Evolutionary conservation across 1,284 basidiomycete species (phyloP).

Genomic region (Fomitopsis pinicola): DNA sequence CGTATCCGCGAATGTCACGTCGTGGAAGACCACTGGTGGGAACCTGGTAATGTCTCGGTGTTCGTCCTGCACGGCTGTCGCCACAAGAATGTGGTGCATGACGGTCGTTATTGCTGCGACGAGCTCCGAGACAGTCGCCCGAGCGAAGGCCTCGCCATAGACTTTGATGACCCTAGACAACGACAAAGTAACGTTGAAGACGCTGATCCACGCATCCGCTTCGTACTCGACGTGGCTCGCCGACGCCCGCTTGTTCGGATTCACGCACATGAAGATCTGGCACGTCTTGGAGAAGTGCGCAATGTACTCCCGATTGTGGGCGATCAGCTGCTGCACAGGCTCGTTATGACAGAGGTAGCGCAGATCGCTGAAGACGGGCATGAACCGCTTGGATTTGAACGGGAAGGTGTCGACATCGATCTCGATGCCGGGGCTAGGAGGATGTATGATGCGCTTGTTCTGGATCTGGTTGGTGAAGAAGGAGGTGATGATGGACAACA

Average conservation of each 20-base stretch:
- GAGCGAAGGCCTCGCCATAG: conserved; percentile 77
- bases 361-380: conserved; percentile 85
- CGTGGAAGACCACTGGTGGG: conserved; percentile 53
- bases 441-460: conserved; percentile 60
- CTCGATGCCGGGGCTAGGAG: conserved; percentile 36
- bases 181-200: conserved; percentile 89
- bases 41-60: conserved; percentile 67
- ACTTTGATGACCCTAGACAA: conserved; percentile 85
- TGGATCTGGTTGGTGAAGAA: conserved; percentile 87
- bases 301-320: conserved; percentile 58
- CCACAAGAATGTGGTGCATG: conserved; percentile 68
- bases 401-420: conserved; percentile 81
- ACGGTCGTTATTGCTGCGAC: conserved; percentile 68
- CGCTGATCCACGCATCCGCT: conserved; percentile 89
- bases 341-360: conserved; percentile 74
- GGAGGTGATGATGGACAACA: conserved; percentile 78
- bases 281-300: conserved; percentile 62
- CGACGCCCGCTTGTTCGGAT: conserved; percentile 82
- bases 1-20: conserved; percentile 60
- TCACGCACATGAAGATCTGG: conserved; percentile 87
- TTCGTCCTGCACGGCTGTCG: conserved; percentile 61
- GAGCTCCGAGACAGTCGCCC: conserved; percentile 55
- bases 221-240: conserved; percentile 90
- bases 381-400: conserved; percentile 92
- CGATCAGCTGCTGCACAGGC: conserved; percentile 75